Percentiles rank a stretch among this genome's conserved stretches.
Evolutionary conservation across 78 protist species (phyloP).

Genomic region (Dictyostelium purpureum): DNA sequence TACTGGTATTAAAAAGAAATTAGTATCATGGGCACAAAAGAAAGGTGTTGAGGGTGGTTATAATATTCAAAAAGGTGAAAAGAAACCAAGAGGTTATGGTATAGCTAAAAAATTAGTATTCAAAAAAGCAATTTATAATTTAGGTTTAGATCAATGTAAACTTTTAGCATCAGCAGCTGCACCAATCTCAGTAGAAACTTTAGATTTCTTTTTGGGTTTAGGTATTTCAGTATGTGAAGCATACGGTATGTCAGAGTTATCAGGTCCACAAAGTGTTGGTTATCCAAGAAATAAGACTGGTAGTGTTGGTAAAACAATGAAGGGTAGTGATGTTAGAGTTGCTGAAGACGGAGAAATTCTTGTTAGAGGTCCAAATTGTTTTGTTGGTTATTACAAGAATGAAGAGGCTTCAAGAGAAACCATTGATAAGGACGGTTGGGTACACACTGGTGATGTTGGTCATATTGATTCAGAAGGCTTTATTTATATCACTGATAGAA

Average conservation of each 20-base stretch:
- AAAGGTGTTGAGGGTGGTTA: slow-evolving; percentile 78
- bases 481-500: slow-evolving; percentile 88
- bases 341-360: slow-evolving; percentile 69
- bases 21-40: slow-evolving; percentile 81
- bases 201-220: slow-evolving; percentile 81
- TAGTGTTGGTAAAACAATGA: slow-evolving; percentile 73
- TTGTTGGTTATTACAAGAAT: slow-evolving; percentile 71
- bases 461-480: slow-evolving; percentile 73
- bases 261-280: slow-evolving; percentile 81
- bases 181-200: slow-evolving; percentile 82
- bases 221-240: slow-evolving; percentile 86
- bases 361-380: slow-evolving; percentile 82
- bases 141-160: slow-evolving; percentile 84
- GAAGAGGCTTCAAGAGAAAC: slow-evolving; percentile 74
- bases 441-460: slow-evolving; percentile 93
- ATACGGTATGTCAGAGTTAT: slow-evolving; percentile 89
- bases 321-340: slow-evolving; percentile 73
- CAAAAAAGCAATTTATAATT: slow-evolving; percentile 53
- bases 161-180: slow-evolving; percentile 88
- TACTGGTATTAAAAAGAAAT: slow-evolving; percentile 62
- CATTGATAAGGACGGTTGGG: slow-evolving; percentile 90
- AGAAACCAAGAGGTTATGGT: slow-evolving; percentile 77
- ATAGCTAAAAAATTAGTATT: slow-evolving; percentile 79
- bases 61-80: slow-evolving; percentile 55
- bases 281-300: slow-evolving; percentile 49